Conservation (phyloP, 306 rosid species). For the Betula pendula region DNA sequence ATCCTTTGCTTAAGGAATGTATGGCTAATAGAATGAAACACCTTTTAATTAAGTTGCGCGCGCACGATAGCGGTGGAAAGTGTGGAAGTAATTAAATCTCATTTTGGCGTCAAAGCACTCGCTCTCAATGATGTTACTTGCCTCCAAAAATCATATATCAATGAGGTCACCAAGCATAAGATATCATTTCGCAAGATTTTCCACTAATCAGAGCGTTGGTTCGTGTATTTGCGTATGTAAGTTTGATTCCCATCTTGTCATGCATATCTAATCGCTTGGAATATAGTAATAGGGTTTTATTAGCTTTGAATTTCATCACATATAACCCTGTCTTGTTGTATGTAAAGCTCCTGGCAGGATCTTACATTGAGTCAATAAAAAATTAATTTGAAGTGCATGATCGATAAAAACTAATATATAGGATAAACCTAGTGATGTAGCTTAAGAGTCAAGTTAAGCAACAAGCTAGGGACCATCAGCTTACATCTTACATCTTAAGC, state of each 20-base stretch:
- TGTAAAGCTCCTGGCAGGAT: slow-evolving; percentile 39
- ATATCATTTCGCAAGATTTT: slow-evolving; percentile 27
- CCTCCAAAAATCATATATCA: slow-evolving; percentile 43
- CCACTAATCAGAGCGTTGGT: slow-evolving; percentile 39
- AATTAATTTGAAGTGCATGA: background rate
- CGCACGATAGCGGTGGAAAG: too few species aligned
- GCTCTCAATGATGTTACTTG: slow-evolving; percentile 54
- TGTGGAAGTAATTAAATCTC: too few species aligned
- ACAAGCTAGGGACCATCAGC: too few species aligned
- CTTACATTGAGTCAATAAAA: slow-evolving; percentile 33
- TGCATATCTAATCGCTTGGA: slow-evolving; percentile 43
- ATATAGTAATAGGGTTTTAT: slow-evolving; percentile 27
- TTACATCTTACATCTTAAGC: too few species aligned
- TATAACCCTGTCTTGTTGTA: slow-evolving; percentile 16
- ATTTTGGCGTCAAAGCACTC: slow-evolving; percentile 32
- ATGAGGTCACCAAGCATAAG: slow-evolving; percentile 35
- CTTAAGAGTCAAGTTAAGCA: too few species aligned
- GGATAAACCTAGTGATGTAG: too few species aligned
- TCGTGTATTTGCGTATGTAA: slow-evolving; percentile 43
- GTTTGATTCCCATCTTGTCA: slow-evolving; percentile 52
- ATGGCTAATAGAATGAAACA: too few species aligned
- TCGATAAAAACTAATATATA: too few species aligned
- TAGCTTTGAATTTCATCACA: slow-evolving; percentile 30
- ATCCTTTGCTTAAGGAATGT: too few species aligned
- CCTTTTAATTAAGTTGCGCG: too few species aligned